These are phyloP conservation scores for Scheffersomyces stipitis DNA, from an alignment of 805 yeast species.

Conservation along the genomic window DNA sequence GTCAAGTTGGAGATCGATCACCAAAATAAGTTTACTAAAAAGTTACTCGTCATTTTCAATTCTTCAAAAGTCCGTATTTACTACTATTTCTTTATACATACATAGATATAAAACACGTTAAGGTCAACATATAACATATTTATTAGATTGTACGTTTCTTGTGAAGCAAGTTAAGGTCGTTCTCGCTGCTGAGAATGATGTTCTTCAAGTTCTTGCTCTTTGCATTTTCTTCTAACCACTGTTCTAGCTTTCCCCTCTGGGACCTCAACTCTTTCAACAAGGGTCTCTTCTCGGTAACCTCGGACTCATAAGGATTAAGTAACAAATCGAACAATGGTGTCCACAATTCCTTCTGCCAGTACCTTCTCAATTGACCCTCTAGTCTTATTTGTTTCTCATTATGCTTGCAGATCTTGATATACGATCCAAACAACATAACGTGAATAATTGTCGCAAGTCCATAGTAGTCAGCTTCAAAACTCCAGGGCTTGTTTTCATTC, in stretches of 20 bases:
- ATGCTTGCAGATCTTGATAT: conserved; percentile 43
- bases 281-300: conserved; percentile 31
- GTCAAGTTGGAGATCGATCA: neutral
- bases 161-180: conserved; percentile 17
- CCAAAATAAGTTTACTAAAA: no score
- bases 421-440: conserved; percentile 67
- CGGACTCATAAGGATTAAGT: conserved; percentile 51
- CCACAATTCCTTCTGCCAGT: conserved; percentile 80
- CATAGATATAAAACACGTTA: no score
- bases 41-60: no score
- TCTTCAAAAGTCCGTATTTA: no score
- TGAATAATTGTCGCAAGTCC: conserved; percentile 79
- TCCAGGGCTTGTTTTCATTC: conserved; percentile 62
- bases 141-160: conserved; percentile 8
- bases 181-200: conserved; percentile 37
- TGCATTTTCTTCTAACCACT: conserved; percentile 33
- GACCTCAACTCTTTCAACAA: conserved; percentile 32
- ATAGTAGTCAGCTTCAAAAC: conserved; percentile 77
- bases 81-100: no score
- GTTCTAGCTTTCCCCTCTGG: conserved; percentile 40
- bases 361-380: conserved; percentile 55
- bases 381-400: conserved; percentile 26
- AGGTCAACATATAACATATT: no score
- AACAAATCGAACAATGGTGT: conserved; percentile 57
- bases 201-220: conserved; percentile 22